Base-by-base conservation (phyloP, 2,329 filamentous ascomycete species). In the Calonectria naviculata region DNA sequence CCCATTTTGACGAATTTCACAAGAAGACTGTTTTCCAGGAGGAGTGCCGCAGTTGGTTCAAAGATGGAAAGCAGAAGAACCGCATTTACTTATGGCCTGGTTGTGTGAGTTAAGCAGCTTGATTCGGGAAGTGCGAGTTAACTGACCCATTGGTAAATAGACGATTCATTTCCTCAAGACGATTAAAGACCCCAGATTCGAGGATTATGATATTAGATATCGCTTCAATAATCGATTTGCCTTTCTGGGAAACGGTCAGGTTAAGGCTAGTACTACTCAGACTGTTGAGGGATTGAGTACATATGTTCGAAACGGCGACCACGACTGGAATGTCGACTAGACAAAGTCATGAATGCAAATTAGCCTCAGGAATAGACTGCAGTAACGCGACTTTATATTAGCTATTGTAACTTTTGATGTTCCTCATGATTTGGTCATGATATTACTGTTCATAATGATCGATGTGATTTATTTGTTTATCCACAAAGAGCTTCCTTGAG, bases 291-390 rank as follows among this genome's bases (percentile, higher is more conserved):
- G 85, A 4, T 73, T 87, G 44, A 83, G 83, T 67, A 82, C 85
- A 5, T 87, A 87, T 70, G 83, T 87, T 65, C 81, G 85, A 60
- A 83, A 81, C 72, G 80, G 76, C 41, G 85, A 87, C 71, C 79
- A 84, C 58, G 84, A 85, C 29, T 87, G 85, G 85, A 80, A 78
- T 44, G 80, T 87, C 44, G 85, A 85, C 31, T 86, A 61, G 29
- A 63, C n/a, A 24, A 38, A 13, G 3, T 9, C 17, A 15, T 26
- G 8, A 9, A 5, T 12, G 10, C 10, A 4, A 31, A n/a, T 19
- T 13, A 36, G 26, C 49, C 15, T 24, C 21, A 19, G 15, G 47
- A 34, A 31, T 28, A 21, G 29, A 38, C 12, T 24, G 6, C 12
- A 21, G n/a, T 42, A 65, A 19, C 38, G 21, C 34, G 12, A 15